A percentile compares a stretch with the other conserved stretches of the same genome.
phyloP scores from a whole-genome alignment of 805 yeast species.

The Candida ovalis region DNA sequence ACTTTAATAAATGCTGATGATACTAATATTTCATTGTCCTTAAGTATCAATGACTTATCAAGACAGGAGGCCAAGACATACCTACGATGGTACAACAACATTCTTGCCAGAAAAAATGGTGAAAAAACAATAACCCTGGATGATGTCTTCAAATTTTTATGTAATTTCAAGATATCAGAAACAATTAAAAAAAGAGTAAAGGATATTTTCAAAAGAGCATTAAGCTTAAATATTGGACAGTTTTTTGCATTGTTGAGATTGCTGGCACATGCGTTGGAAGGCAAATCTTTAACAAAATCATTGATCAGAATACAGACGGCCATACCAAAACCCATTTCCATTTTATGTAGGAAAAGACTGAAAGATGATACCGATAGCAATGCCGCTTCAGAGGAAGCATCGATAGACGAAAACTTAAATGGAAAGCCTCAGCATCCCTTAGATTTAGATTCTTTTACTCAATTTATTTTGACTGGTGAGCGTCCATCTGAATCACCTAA shows the following conservation, averaged over 20 bases:
- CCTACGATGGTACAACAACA: slow-evolving; percentile 89
- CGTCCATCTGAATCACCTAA: slow-evolving; percentile 45
- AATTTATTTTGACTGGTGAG: slow-evolving; percentile 78
- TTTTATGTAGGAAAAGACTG: slow-evolving; percentile 56
- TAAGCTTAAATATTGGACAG: slow-evolving; percentile 75
- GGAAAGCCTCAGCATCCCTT: slow-evolving; percentile 30
- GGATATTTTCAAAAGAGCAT: slow-evolving; percentile 50
- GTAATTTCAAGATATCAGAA: slow-evolving; percentile 66
- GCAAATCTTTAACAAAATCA: slow-evolving; percentile 48
- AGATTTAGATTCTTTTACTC: slow-evolving; percentile 83
- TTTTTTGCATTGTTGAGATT: slow-evolving; percentile 85
- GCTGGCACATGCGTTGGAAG: slow-evolving; percentile 60
- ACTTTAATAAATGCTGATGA: slow-evolving; percentile 32
- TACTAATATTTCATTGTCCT: slow-evolving; percentile 52
- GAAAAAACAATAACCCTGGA: slow-evolving; percentile 60
- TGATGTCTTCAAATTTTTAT: slow-evolving; percentile 76
- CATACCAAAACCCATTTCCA: slow-evolving; percentile 77
- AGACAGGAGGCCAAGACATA: slow-evolving; percentile 79
- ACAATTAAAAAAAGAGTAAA: slow-evolving; percentile 46
- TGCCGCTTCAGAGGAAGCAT: slow-evolving; percentile 16
- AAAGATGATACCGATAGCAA: slow-evolving; percentile 38
- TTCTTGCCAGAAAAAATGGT: slow-evolving; percentile 60
- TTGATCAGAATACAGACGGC: slow-evolving; percentile 55
- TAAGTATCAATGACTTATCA: slow-evolving; percentile 66
- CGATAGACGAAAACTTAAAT: slow-evolving; percentile 8